A percentile compares a stretch with the other conserved stretches of the same genome.
These are phyloP conservation scores for Didymella lethalis DNA, from an alignment of 2,329 filamentous ascomycete genomes.

Conservation along the genomic window DNA sequence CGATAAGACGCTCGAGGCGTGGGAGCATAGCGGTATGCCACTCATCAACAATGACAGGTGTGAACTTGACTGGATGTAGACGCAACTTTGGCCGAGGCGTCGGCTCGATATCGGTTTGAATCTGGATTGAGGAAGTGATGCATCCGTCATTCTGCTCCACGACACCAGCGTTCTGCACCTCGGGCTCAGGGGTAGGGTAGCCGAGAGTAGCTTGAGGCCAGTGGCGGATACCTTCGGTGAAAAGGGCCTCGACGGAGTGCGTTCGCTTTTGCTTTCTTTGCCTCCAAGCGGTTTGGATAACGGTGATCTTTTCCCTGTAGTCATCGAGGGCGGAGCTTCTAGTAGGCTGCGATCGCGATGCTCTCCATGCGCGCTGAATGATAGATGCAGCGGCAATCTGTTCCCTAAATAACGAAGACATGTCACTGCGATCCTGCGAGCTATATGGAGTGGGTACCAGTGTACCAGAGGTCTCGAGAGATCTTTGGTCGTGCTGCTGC, in stretches of 20 bases:
- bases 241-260: constrained; percentile 42
- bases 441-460: constrained; percentile 40
- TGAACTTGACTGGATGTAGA: constrained; percentile 60
- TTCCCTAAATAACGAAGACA: constrained; percentile 38
- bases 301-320: constrained; percentile 50
- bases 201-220: constrained; percentile 47
- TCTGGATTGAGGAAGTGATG: constrained; percentile 45
- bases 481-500: constrained; percentile 31
- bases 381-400: constrained; percentile 42
- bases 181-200: constrained; percentile 46
- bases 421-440: constrained; percentile 39
- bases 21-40: constrained; percentile 78
- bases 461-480: constrained; percentile 39
- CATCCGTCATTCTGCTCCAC: constrained; percentile 31
- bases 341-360: constrained; percentile 33
- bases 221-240: constrained; percentile 43
- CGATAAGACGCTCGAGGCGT: constrained; percentile 74
- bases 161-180: constrained; percentile 30
- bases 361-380: constrained; percentile 50
- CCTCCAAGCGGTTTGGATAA: constrained; percentile 51
- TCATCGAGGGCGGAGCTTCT: constrained; percentile 41
- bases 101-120: constrained; percentile 43
- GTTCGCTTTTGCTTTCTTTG: constrained; percentile 42
- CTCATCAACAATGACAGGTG: constrained; percentile 69
- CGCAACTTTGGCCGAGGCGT: constrained; percentile 46